Evolutionary conservation across 371 early-diverging fungal genomes (phyloP), one percentile per base, ranked within the genome.

Genomic region (Lichtheimia ornata): DNA sequence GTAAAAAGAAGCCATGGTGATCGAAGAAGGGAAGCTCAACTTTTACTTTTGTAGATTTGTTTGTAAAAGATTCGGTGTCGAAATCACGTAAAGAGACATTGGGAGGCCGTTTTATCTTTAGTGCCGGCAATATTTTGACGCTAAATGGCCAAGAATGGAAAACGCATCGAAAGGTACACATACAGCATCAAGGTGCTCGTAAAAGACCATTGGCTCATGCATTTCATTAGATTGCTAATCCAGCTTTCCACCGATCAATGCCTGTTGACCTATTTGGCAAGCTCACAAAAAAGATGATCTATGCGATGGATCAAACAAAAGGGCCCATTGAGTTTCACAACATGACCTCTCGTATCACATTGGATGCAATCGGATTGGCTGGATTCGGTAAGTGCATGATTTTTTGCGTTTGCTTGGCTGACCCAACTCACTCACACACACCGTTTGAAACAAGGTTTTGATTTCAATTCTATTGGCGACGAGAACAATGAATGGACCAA

Each of bases 311-410:
- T 22, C 17, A 54, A 18, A 22, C 51, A 13, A 30, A 53, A 4
- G 20, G 45, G 11, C 56, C 57, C 0, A 40, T 71, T 12, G 62
- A 73, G 40, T 56, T 71, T 5, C 25, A 50, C 11, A 62, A 65
- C 25, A 14, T 71, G 15, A 49, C 59, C 9, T 35, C 56, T 9
- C 40, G 63, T 14, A 62, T 58, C 35, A 70, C 73, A 7, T 60
- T 78, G 40, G 75, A 78, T 49, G 68, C 64, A 18, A 73, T 78
- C 28, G 75, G 75, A 25, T 50, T 41, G 42, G 71, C 75, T 3
- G 73, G 67, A 1, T 78, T 53, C 12, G 53, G 53, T 53, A 53
- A 15, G 53, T 35, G 35, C 20, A 28, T 53, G 4, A 15, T n/a
- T 53, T 35, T 11, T 28, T 0, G 4, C n/a, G 28, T 5, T 28